Evolutionary conservation across 139 green algal genomes (phyloP).

Genomic region (Marvania coccoides): DNA sequence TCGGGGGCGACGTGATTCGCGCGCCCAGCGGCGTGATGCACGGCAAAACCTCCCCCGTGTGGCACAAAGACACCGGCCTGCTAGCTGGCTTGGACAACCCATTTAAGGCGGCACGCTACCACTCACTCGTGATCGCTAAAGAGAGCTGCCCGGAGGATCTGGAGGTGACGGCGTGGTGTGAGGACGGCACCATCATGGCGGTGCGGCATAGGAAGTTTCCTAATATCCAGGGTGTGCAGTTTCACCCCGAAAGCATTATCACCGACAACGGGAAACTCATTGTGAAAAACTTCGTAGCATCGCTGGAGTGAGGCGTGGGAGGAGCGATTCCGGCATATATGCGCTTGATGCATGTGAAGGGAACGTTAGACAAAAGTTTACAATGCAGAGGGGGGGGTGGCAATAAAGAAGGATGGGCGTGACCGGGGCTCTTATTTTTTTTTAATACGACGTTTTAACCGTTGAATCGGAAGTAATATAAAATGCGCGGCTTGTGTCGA

Average conservation of each 20-base stretch:
- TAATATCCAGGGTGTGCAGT: conserved; percentile 89
- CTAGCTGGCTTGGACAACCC: conserved; percentile 69
- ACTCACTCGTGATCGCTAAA: conserved; percentile 90
- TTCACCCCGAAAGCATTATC: conserved; percentile 96
- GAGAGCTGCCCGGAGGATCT: conserved; percentile 82
- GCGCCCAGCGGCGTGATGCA: conserved; percentile 94
- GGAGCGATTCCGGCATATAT: background rate
- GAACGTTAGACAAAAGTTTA: background rate
- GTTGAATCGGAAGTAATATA: too few species aligned
- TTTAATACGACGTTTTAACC: too few species aligned
- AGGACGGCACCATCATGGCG: conserved; percentile 97
- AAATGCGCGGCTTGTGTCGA: too few species aligned
- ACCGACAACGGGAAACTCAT: conserved; percentile 82
- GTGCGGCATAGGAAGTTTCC: conserved; percentile 76
- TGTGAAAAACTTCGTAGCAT: conserved; percentile 77
- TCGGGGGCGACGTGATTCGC: conserved; percentile 69
- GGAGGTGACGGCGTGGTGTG: conserved; percentile 94
- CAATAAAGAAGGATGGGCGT: background rate
- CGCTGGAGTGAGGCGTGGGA: background rate
- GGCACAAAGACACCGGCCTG: conserved; percentile 70
- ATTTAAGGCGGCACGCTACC: conserved; percentile 82
- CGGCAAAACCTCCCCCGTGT: conserved; percentile 89
- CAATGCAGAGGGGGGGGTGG: background rate
- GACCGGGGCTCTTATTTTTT: too few species aligned
- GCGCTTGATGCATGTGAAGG: too few species aligned